These are phyloP conservation scores for Coelastrella sp. DNA, from an alignment of 139 green algal genomes.

Conservation along the genomic window DNA sequence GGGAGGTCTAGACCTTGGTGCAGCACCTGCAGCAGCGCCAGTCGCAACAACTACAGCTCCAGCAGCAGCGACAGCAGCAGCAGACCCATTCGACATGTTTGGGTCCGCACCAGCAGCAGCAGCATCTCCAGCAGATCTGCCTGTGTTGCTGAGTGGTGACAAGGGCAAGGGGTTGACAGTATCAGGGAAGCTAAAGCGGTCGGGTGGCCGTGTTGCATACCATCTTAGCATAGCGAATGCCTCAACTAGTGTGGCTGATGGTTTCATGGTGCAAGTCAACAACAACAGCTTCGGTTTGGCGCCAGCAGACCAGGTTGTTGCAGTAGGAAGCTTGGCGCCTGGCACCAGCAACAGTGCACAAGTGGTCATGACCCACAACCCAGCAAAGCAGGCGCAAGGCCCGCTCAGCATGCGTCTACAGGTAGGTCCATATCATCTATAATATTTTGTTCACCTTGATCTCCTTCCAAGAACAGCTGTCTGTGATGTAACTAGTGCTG, in stretches of 20 bases:
- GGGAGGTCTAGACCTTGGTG: conserved; percentile 65
- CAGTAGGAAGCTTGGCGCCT: conserved; percentile 56
- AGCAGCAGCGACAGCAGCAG: conserved; percentile 22
- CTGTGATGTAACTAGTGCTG: no score
- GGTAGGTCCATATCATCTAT: no score
- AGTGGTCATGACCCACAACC: conserved; percentile 66
- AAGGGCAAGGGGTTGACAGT: conserved; percentile 87
- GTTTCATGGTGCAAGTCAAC: conserved; percentile 97
- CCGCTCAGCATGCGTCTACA: conserved; percentile 15
- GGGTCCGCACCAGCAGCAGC: conserved; percentile 45
- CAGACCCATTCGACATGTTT: conserved; percentile 58
- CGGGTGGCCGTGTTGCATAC: conserved; percentile 70
- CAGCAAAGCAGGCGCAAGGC: conserved; percentile 58
- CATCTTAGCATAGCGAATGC: conserved; percentile 82
- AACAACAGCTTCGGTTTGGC: conserved; percentile 91
- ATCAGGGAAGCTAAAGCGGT: conserved; percentile 63
- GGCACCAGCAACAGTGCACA: conserved; percentile 44
- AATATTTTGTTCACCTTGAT: no score
- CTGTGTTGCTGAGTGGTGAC: conserved; percentile 75
- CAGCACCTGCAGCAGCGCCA: conserved; percentile 28
- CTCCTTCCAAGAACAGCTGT: no score
- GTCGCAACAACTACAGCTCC: conserved; percentile 22
- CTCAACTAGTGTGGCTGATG: conserved; percentile 70
- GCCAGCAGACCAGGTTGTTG: conserved; percentile 66
- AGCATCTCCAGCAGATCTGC: conserved; percentile 55